Evolutionary conservation across 345 rosid genomes (phyloP), one percentile per base, ranked within the genome.

Genomic region (Arabidopsis arenosa): DNA sequence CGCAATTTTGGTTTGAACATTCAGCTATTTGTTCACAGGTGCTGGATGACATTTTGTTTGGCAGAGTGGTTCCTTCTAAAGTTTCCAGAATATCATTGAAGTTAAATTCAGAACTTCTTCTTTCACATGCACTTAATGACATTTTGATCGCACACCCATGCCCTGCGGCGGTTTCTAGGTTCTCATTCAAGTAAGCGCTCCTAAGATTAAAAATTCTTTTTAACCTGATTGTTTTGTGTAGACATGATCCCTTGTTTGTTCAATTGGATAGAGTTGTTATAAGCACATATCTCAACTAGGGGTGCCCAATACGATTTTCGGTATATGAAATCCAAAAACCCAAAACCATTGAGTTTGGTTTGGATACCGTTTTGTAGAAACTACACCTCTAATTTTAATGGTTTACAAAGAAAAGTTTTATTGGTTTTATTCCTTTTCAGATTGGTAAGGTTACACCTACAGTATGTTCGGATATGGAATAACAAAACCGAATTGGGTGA

Each of bases 161-260:
- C 79, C 97, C 97, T 7, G 93, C 97, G 4, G 77, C 91, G 2
- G 84, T 89, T 81, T 92, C 97, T 28, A 82, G 87, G 74, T 90
- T 94, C 79, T 92, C 96, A 12, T 89, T 90, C 90, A 90, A 77
- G 98, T 92, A 79, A 74, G 81, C 35, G 26, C 59, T 73, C 39
- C 41, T 66, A 12, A 37, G 11, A 30, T 23, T 33, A 2, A 14
- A 12, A 39, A 39, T 6, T 36, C 5, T 40, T 30, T n/a, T 2
- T 36, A 49, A 49, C 12, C 8, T 56, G 4, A 52, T 17, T 32
- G 23, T 55, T 44, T 56, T 56, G 37, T 45, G 72, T 28, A 60
- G n/a, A 49, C 62, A 18, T 67, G 33, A 32, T 30, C 14, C 6
- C 9, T 52, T 32, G 33, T 30, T 45, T 1, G 23, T 40, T 39